Conservation (phyloP, 306 rosid genomes). For the Citrullus mucosospermus region DNA sequence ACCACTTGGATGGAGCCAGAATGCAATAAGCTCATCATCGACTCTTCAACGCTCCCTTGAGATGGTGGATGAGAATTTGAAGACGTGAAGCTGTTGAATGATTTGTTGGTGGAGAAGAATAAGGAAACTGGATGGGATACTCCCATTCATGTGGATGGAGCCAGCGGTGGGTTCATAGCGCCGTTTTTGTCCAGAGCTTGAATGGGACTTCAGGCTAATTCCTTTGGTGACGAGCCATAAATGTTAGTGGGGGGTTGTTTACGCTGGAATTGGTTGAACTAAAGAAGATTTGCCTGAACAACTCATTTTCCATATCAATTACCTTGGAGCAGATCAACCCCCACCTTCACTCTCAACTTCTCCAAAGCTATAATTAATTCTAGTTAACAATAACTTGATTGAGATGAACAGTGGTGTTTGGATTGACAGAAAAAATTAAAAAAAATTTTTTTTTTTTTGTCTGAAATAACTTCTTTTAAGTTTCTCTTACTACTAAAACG, state of each 20-base stretch:
- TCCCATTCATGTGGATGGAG: slow-evolving; percentile 74
- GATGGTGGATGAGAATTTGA: no score
- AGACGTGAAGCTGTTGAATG: slow-evolving; percentile 64
- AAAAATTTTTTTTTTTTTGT: no score
- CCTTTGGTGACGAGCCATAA: slow-evolving; percentile 68
- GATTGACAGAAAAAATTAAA: no score
- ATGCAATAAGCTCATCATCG: slow-evolving; percentile 57
- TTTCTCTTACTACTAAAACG: no score
- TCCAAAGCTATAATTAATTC: not conserved
- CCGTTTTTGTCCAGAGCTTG: slow-evolving; percentile 69
- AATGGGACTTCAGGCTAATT: slow-evolving; percentile 67
- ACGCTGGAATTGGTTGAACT: slow-evolving; percentile 37
- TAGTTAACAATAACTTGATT: no score
- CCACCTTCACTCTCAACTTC: not conserved
- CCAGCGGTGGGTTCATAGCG: slow-evolving; percentile 74
- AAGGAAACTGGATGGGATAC: slow-evolving; percentile 64
- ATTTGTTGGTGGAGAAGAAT: slow-evolving; percentile 41
- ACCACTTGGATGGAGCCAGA: slow-evolving; percentile 78
- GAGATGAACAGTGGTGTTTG: no score
- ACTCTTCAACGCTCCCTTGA: slow-evolving; percentile 10
- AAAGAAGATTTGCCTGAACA: slow-evolving; percentile 6
- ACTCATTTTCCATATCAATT: not conserved
- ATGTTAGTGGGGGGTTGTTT: slow-evolving; percentile 82
- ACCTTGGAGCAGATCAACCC: not conserved
- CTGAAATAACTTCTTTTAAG: no score